These are phyloP conservation scores for Cymbopogon citratus DNA, from an alignment of 176 grass and related monocot species.

Conservation along the genomic window DNA sequence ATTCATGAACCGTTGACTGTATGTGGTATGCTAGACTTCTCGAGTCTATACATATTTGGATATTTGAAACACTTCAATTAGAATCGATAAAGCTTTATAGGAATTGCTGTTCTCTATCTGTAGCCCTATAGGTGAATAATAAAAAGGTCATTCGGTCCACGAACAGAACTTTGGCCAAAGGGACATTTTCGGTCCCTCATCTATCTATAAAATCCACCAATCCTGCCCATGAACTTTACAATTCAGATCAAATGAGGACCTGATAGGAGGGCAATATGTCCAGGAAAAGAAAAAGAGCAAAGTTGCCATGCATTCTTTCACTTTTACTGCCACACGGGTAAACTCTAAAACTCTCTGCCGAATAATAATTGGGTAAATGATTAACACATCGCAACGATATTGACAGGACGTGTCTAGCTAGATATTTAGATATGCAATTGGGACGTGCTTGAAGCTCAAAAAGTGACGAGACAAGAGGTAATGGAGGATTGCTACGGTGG, in stretches of 20 bases:
- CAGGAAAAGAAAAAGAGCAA: not conserved
- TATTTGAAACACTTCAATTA: not conserved
- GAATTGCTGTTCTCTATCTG: not conserved
- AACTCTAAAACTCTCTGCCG: not conserved
- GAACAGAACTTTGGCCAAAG: not conserved
- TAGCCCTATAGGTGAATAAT: not conserved
- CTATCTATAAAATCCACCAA: not conserved
- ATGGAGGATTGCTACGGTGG: not conserved
- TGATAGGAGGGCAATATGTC: not conserved
- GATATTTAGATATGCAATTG: not conserved
- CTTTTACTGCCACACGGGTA: not conserved
- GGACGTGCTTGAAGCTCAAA: not conserved
- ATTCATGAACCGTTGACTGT: too few species aligned
- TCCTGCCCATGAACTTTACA: not conserved
- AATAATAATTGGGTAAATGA: slow-evolving; percentile 15
- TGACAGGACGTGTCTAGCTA: not conserved
- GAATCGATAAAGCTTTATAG: not conserved
- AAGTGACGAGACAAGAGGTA: slow-evolving; percentile 1
- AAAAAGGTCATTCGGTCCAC: not conserved
- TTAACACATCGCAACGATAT: not conserved
- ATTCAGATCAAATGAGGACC: not conserved
- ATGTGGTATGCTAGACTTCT: not conserved
- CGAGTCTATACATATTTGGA: not conserved
- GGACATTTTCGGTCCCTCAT: not conserved
- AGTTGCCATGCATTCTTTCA: not conserved